Base-by-base conservation (phyloP, 192 early-diverging fungal genomes). In the Coemansia sp. region DNA sequence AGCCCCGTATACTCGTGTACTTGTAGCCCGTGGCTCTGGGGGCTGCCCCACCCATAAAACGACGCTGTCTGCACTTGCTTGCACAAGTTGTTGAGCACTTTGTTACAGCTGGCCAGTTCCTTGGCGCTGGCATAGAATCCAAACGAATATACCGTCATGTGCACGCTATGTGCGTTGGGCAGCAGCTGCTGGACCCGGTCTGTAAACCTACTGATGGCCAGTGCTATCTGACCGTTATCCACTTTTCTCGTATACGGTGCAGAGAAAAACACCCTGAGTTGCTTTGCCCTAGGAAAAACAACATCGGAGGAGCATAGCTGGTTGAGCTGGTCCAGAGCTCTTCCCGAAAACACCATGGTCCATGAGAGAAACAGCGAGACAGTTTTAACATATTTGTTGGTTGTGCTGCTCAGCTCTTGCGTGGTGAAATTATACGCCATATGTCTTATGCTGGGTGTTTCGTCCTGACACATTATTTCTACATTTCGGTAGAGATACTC, bases 391-490 rank as follows among this genome's bases (percentile, higher is more conserved):
- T 47, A 47, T 21, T n/a, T 47, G 26, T 47, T 47, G 2, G 45
- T 47, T 47, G 11, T 14, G 5, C 11, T 28, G 16, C 26, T 28
- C 12, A 47, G 8, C 10, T 47, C 5, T n/a, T 47, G 45, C 5
- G 21, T 11, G 26, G 23, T 28, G 16, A 47, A 47, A 28, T 47
- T 47, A 28, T 47, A 47, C 7, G 18, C 45, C n/a, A 47, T 15
- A 5, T 47, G 45, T n/a, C 45, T 21, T 28, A 47, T 47, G 14
- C 45, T 47, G 8, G 45, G 18, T 10, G n/a, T n/a, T n/a, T 47
- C 28, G n/a, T 31, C 45, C 11, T 47, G 45, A 28, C 45, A 47
- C 45, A 47, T 47, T 23, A 47, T 47, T 47, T 47, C 45, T 23
- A 47, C 23, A 12, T 47, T 47, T 23, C 28, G 3, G 45, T 47